phyloP scores from a whole-genome alignment of 345 rosid species.

The Populus ilicifolia region DNA sequence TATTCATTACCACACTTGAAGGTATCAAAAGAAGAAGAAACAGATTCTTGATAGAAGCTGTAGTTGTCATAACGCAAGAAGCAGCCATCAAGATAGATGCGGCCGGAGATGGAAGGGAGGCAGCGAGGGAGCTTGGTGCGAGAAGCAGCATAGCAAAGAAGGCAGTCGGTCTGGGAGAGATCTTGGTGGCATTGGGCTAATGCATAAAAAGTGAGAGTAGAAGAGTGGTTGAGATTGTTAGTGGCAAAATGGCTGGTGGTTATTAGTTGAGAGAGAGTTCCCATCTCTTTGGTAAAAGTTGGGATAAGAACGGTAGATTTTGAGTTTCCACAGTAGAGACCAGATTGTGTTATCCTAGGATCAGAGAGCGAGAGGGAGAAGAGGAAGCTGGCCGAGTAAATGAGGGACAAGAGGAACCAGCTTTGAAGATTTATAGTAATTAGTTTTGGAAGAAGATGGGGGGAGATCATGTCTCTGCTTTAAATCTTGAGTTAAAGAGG shows the following conservation, averaged over 20 bases:
- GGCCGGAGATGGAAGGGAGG: slow-evolving; percentile 42
- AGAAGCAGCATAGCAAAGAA: slow-evolving; percentile 51
- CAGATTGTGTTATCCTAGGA: slow-evolving; percentile 40
- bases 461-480: background rate
- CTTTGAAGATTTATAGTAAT: background rate
- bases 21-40: slow-evolving; percentile 27
- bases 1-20: slow-evolving; percentile 29
- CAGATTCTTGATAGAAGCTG: slow-evolving; percentile 43
- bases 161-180: slow-evolving; percentile 60
- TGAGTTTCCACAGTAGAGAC: slow-evolving; percentile 38
- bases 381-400: background rate
- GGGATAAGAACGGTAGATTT: slow-evolving; percentile 26
- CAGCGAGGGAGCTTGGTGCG: slow-evolving; percentile 58
- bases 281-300: slow-evolving; percentile 46
- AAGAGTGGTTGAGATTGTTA: slow-evolving; percentile 8
- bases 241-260: slow-evolving; percentile 35
- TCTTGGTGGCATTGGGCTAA: slow-evolving; percentile 58
- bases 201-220: slow-evolving; percentile 27
- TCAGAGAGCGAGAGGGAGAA: slow-evolving; percentile 21
- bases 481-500: too few relatives aligned
- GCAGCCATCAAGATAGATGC: slow-evolving; percentile 62
- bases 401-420: background rate
- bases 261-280: slow-evolving; percentile 24
- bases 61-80: slow-evolving; percentile 56
- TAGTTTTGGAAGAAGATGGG: background rate